Percentiles rank a stretch among this genome's conserved stretches.
These are phyloP conservation scores for Candida cerambycidarum DNA, from an alignment of 805 yeast species.

Conservation along the genomic window DNA sequence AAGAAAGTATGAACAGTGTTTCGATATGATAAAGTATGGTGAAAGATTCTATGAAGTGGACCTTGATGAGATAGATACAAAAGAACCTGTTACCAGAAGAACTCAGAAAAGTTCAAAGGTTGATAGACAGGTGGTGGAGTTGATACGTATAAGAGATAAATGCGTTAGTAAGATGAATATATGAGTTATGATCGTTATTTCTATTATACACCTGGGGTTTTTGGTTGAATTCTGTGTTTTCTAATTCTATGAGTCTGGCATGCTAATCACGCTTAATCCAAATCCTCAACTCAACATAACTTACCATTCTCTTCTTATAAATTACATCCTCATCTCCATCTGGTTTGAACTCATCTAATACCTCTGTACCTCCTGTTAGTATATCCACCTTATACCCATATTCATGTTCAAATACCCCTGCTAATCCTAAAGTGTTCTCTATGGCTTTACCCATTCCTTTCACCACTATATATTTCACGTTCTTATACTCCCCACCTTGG, in stretches of 20 bases:
- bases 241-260: background rate
- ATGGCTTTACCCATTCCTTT: constrained; percentile 75
- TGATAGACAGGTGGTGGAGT: constrained; percentile 51
- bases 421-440: constrained; percentile 62
- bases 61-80: background rate
- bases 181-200: too few species aligned
- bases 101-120: constrained; percentile 34
- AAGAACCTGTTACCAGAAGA: constrained; percentile 15
- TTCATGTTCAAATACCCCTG: constrained; percentile 53
- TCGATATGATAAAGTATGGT: constrained; percentile 41
- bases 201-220: background rate
- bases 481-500: constrained; percentile 36
- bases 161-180: constrained; percentile 30
- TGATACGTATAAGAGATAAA: constrained; percentile 42
- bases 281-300: constrained; percentile 48
- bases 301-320: constrained; percentile 45
- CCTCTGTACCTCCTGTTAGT: constrained; percentile 62
- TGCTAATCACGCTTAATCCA: constrained; percentile 27
- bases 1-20: constrained; percentile 52
- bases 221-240: background rate
- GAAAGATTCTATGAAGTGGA: constrained; percentile 29
- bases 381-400: constrained; percentile 55
- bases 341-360: constrained; percentile 80
- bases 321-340: constrained; percentile 30
- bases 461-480: constrained; percentile 49